Evolutionary conservation across 768 basidiomycete species (phyloP).

Genomic region (Leccinum subtestaceum): DNA sequence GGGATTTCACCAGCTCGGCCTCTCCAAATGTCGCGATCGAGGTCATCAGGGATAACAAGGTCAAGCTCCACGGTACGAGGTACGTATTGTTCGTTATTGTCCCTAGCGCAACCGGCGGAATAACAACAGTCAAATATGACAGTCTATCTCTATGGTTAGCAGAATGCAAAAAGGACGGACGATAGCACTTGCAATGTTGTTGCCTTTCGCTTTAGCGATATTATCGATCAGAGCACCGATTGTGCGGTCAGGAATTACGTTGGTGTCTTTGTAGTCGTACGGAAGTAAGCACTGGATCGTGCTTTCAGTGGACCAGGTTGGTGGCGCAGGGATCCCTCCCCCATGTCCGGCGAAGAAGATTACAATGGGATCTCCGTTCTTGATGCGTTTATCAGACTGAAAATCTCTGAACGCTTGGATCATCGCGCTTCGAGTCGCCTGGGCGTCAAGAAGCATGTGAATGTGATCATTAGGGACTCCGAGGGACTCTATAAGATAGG

Average conservation of each 20-base stretch:
- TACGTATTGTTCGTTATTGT: not conserved
- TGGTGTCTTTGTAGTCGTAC: slow-evolving; percentile 15
- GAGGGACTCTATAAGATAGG: slow-evolving; percentile 32
- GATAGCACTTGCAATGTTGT: slow-evolving; percentile 32
- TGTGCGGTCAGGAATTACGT: no score
- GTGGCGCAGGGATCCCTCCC: slow-evolving; percentile 30
- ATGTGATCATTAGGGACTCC: slow-evolving; percentile 36
- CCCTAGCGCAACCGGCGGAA: slow-evolving; percentile 37
- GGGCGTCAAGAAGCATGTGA: slow-evolving; percentile 33
- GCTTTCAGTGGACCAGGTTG: slow-evolving; percentile 8
- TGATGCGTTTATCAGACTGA: slow-evolving; percentile 22
- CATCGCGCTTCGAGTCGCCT: slow-evolving; percentile 38
- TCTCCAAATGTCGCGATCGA: slow-evolving; percentile 30
- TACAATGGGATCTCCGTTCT: slow-evolving; percentile 34
- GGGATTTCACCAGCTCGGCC: slow-evolving; percentile 12
- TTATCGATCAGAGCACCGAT: slow-evolving; percentile 20
- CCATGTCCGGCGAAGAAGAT: slow-evolving; percentile 49
- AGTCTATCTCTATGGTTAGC: slow-evolving; percentile 30
- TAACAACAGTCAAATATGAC: slow-evolving; percentile 48
- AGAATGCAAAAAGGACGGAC: not conserved
- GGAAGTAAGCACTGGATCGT: no score
- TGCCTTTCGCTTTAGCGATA: slow-evolving; percentile 21
- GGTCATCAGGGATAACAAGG: slow-evolving; percentile 2
- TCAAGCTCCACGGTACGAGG: slow-evolving; percentile 7
- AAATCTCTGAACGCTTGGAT: slow-evolving; percentile 28